Base-by-base conservation (phyloP, 345 rosid species). In the Eucalyptus victrix region DNA sequence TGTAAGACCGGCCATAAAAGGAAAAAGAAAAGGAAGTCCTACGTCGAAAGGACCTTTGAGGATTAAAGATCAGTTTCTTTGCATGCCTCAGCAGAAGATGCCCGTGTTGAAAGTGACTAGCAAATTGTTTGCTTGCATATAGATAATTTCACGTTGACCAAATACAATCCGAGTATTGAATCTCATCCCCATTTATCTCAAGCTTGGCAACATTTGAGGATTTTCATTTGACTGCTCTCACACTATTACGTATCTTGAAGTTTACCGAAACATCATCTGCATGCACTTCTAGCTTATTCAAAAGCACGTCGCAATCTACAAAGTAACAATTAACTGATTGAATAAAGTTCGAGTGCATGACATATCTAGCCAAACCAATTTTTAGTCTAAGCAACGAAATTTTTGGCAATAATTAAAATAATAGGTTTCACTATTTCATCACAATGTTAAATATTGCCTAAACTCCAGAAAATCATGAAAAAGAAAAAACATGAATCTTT, bases 271-370 rank as follows among this genome's bases (percentile, higher is more conserved):
- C 0, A 3, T n/a, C 76, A 3, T 65, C 0, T 65, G 0, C 10
- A 8, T 0, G 1, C 10, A n/a, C 10, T n/a, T 65, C 37, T 65
- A 15, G 0, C 3, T 14, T n/a, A n/a, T 65, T 65, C 17, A 7
- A 32, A 65, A 65, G 6, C 9, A 65, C 76, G 1, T 65, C 3
- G 0, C 10, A 8, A 65, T 7, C 21, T 65, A 65, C 37, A 0
- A n/a, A 65, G 18, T 62, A 62, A 62, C 17, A 28, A 62, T 13
- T 28, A 62, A 13, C 3, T 1, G 2, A 65, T 65, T 17, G 19
- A 65, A 32, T 65, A 65, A n/a, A 65, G 3, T n/a, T 65, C 2
- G 3, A n/a, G 37, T n/a, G 76, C 37, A 7, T n/a, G 1, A 65
- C 37, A 65, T 65, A 7, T 65, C 21, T 65, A 15, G 18, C 10